Conservation (phyloP, 768 basidiomycete genomes). For the Boletellus ananiceps region DNA sequence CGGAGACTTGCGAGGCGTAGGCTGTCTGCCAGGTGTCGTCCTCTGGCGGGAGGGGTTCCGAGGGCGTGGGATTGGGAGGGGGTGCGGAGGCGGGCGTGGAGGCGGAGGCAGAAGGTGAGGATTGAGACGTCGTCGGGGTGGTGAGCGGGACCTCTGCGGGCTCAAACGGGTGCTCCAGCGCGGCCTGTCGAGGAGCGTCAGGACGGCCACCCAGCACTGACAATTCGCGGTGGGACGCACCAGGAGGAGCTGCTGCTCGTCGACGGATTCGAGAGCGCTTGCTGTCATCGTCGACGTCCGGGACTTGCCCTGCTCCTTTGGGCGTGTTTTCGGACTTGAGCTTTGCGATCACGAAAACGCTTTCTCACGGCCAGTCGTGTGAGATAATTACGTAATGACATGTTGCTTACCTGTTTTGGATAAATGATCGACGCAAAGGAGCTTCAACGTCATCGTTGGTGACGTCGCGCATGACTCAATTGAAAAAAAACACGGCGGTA, state of each 20-base stretch:
- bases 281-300: slow-evolving; percentile 19
- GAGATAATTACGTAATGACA: background rate
- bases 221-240: slow-evolving; percentile 2
- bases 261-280: slow-evolving; percentile 17
- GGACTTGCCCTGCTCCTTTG: too few relatives aligned
- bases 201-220: too few relatives aligned
- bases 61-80: background rate
- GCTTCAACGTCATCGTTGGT: slow-evolving; percentile 2
- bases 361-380: background rate
- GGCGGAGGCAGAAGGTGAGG: background rate
- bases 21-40: slow-evolving; percentile 59
- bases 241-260: slow-evolving; percentile 23
- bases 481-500: background rate
- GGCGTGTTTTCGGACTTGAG: background rate
- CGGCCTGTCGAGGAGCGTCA: slow-evolving; percentile 12
- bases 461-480: slow-evolving; percentile 14
- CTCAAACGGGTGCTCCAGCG: slow-evolving; percentile 26
- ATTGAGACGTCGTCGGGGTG: background rate
- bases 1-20: slow-evolving; percentile 62
- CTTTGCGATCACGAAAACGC: background rate
- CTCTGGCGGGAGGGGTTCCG: background rate
- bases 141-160: slow-evolving; percentile 19
- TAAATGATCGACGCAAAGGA: background rate
- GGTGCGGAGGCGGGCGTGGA: background rate
- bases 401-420: slow-evolving; percentile 1